phyloP scores from a whole-genome alignment of 257 asterid species.

The Petunia axillaris region DNA sequence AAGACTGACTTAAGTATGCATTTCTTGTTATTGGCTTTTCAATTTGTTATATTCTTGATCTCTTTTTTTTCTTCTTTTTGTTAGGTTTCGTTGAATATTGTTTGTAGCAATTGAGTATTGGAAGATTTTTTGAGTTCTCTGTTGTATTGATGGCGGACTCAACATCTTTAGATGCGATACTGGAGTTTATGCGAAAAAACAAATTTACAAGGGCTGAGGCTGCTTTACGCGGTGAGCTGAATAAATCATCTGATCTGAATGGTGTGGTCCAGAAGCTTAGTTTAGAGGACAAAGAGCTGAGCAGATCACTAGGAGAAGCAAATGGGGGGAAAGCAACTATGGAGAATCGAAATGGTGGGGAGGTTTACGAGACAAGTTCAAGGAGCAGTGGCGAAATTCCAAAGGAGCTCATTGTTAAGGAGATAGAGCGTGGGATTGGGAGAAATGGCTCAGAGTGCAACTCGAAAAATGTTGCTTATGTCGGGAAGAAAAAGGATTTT shows the following conservation, averaged over 20 bases:
- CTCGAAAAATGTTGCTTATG: conserved; percentile 27
- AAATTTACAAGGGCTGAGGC: conserved; percentile 35
- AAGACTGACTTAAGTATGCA: background rate
- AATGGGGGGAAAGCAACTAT: conserved; percentile 20
- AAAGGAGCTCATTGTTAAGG: conserved; percentile 37
- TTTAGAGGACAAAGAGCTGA: conserved; percentile 24
- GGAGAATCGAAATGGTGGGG: conserved; percentile 21
- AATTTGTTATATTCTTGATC: background rate
- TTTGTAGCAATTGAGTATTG: conserved; percentile 18
- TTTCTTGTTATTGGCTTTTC: conserved; percentile 2
- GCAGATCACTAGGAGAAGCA: conserved; percentile 22
- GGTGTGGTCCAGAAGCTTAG: conserved; percentile 27
- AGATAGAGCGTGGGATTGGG: conserved; percentile 31
- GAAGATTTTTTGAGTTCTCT: background rate
- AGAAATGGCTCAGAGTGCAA: conserved; percentile 32
- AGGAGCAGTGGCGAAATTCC: conserved; percentile 28
- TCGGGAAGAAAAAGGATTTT: conserved; percentile 26
- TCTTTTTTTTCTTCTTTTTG: conserved; percentile 3
- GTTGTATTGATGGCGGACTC: conserved; percentile 31
- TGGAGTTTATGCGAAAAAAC: conserved; percentile 34
- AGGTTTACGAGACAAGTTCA: conserved; percentile 29
- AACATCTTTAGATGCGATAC: conserved; percentile 33
- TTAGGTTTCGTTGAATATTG: conserved; percentile 20
- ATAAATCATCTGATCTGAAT: conserved; percentile 23
- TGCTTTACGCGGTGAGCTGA: conserved; percentile 34